These are phyloP conservation scores for Calophaca sinica DNA, from an alignment of 306 rosid genomes.

Conservation along the genomic window DNA sequence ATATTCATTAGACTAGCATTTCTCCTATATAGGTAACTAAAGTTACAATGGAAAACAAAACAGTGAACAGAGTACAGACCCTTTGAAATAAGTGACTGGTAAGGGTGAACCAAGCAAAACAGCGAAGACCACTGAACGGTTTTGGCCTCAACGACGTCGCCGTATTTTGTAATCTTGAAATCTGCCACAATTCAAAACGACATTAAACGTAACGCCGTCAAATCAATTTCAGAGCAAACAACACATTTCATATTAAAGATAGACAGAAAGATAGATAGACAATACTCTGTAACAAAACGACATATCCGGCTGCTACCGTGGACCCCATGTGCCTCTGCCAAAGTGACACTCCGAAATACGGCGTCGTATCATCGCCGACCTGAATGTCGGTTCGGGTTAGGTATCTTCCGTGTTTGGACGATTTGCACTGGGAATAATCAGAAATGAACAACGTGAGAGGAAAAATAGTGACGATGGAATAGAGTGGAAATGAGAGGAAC, in stretches of 20 bases:
- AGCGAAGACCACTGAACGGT: constrained; percentile 77
- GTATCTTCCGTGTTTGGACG: constrained; percentile 59
- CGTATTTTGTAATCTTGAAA: constrained; percentile 72
- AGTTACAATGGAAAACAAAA: background rate
- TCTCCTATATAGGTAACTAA: background rate
- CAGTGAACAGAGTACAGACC: constrained; percentile 48
- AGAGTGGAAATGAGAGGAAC: background rate
- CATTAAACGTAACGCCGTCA: background rate
- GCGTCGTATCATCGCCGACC: constrained; percentile 81
- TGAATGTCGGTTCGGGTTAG: constrained; percentile 67
- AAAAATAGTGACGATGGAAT: too few relatives aligned
- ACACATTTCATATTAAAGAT: background rate
- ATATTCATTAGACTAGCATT: background rate
- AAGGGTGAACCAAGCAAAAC: constrained; percentile 62
- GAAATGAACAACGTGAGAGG: background rate
- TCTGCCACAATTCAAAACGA: constrained; percentile 52
- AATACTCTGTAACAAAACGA: constrained; percentile 71
- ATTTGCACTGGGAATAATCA: constrained; percentile 58
- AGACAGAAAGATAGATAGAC: background rate
- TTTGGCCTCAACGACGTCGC: constrained; percentile 69
- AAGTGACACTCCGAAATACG: constrained; percentile 68
- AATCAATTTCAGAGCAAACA: constrained; percentile 11
- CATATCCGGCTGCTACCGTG: constrained; percentile 57
- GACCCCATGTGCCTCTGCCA: constrained; percentile 75
- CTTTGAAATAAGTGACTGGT: constrained; percentile 62